phyloP scores from a whole-genome alignment of 306 rosid genomes.

The Casuarina cunninghamiana region DNA sequence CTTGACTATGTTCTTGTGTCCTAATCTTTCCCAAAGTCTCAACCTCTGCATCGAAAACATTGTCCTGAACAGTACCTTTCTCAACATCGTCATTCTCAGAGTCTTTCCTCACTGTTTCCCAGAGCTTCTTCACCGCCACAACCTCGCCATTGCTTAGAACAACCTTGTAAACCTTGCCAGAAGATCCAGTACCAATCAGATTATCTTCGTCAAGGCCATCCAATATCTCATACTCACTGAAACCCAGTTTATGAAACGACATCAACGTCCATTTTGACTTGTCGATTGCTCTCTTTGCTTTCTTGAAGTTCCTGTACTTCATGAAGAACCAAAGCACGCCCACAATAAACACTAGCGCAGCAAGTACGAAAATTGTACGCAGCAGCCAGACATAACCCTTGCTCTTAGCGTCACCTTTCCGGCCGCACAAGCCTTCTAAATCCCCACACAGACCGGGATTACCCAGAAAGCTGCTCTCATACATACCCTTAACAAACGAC shows the following conservation, averaged over 20 bases:
- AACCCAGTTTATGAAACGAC: conserved; percentile 95
- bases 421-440: conserved; percentile 51
- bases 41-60: conserved; percentile 84
- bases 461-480: conserved; percentile 68
- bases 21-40: conserved; percentile 83
- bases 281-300: conserved; percentile 49
- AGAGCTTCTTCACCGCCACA: conserved; percentile 85
- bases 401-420: conserved; percentile 31
- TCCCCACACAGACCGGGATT: conserved; percentile 79
- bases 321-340: conserved; percentile 76
- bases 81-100: conserved; percentile 52
- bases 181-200: conserved; percentile 80
- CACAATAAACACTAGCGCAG: conserved; percentile 50
- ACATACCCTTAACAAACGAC: conserved; percentile 54
- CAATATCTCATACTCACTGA: conserved; percentile 80
- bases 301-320: conserved; percentile 59
- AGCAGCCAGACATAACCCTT: conserved; percentile 60
- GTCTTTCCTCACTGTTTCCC: conserved; percentile 49
- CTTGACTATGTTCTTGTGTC: conserved; percentile 94
- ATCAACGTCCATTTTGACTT: conserved; percentile 78
- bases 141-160: conserved; percentile 62
- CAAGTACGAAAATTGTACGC: conserved; percentile 55
- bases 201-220: conserved; percentile 86
- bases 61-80: conserved; percentile 49
- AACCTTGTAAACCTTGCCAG: conserved; percentile 92